Evolutionary conservation across 164 flowering plant genomes (phyloP).

Genomic region (Litsea cubeba): DNA sequence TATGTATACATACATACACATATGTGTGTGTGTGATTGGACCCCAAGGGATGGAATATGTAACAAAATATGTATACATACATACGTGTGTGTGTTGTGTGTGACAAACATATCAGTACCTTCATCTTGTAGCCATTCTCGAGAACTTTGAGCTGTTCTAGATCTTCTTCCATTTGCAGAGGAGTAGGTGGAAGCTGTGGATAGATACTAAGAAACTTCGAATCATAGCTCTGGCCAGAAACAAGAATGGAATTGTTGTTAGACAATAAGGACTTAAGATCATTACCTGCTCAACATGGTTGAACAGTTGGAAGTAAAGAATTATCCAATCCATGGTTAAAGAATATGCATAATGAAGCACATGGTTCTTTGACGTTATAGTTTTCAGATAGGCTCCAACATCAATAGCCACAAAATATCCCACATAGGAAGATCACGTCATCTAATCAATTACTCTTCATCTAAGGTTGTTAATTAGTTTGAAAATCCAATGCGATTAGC

Average conservation of each 20-base stretch:
- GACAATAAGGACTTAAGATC: neutral
- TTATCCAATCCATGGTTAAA: neutral
- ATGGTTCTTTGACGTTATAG: neutral
- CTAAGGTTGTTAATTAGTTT: too few relatives aligned
- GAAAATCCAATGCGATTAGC: too few relatives aligned
- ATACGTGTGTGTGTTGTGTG: neutral
- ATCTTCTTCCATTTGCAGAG: slow-evolving; percentile 95
- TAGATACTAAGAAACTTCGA: slow-evolving; percentile 76
- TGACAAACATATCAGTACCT: slow-evolving; percentile 37
- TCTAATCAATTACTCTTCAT: neutral
- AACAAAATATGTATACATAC: neutral
- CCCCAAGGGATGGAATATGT: too few relatives aligned
- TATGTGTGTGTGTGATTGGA: too few relatives aligned
- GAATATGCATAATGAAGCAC: neutral
- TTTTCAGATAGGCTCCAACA: neutral
- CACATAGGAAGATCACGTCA: neutral
- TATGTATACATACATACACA: neutral
- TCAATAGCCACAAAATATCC: neutral
- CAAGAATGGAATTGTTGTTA: slow-evolving; percentile 6
- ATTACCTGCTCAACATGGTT: neutral
- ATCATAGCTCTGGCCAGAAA: slow-evolving; percentile 67
- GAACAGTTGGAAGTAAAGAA: neutral
- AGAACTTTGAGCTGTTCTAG: slow-evolving; percentile 96
- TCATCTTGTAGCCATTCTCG: slow-evolving; percentile 97
- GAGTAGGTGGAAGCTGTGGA: slow-evolving; percentile 80